A percentile compares a stretch with the other conserved stretches of the same genome.
Conservation (phyloP, 1,139 yeast genomes). For the Taiozyma sp. region DNA sequence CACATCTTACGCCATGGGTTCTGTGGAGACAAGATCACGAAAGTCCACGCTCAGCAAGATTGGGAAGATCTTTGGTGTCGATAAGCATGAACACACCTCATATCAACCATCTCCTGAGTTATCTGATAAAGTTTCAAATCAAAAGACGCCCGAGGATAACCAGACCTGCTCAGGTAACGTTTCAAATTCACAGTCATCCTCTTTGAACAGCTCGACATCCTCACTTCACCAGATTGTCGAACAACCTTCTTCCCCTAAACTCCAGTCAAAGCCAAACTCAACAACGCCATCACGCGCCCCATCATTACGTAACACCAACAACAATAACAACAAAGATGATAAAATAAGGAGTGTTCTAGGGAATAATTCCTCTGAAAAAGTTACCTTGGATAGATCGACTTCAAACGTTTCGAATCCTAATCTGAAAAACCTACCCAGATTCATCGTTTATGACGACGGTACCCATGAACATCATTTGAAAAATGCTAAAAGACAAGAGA, state of each 20-base stretch:
- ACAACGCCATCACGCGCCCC: conserved; percentile 11
- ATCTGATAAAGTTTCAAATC: background rate
- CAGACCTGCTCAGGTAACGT: background rate
- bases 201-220: conserved; percentile 14
- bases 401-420: conserved; percentile 16
- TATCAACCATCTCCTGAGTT: background rate
- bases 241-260: conserved; percentile 6
- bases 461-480: conserved; percentile 75
- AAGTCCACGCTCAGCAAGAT: conserved; percentile 27
- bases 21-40: conserved; percentile 19
- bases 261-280: conserved; percentile 5
- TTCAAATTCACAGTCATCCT: conserved; percentile 4
- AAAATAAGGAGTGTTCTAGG: conserved; percentile 2
- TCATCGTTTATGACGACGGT: conserved; percentile 57
- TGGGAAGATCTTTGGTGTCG: conserved; percentile 28
- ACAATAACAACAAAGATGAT: conserved; percentile 1
- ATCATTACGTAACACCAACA: conserved; percentile 3
- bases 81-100: background rate
- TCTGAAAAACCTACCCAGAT: conserved; percentile 28
- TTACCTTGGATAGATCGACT: conserved; percentile 15
- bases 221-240: conserved; percentile 13
- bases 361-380: background rate
- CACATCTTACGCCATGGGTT: background rate
- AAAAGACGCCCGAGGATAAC: background rate
- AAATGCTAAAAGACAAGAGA: conserved; percentile 83